Conservation (phyloP, 1,284 basidiomycete species). For the Vanrija sp. region DNA sequence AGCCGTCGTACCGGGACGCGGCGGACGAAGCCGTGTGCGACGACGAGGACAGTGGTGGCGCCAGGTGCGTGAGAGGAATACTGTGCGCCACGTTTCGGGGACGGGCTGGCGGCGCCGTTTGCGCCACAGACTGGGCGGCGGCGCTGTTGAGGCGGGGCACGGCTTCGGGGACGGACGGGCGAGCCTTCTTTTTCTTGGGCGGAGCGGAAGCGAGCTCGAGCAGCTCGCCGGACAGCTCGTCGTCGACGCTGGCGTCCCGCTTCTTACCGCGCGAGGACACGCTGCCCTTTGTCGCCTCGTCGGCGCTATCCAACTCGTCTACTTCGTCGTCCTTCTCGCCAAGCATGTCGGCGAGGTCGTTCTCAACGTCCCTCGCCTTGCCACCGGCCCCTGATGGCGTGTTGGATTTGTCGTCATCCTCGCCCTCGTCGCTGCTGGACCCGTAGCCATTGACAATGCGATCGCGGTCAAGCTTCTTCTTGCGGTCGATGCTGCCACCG, state of each 20-base stretch:
- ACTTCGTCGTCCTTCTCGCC: slow-evolving; percentile 27
- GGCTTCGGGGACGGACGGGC: slow-evolving; percentile 4
- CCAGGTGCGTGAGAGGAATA: background rate
- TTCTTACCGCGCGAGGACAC: slow-evolving; percentile 22
- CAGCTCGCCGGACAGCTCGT: slow-evolving; percentile 31
- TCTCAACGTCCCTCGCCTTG: slow-evolving; percentile 14
- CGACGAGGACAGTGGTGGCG: background rate
- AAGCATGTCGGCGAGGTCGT: slow-evolving; percentile 27
- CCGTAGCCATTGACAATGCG: slow-evolving; percentile 36
- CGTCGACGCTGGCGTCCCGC: slow-evolving; percentile 28
- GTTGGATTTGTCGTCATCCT: slow-evolving; percentile 8
- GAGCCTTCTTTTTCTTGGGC: slow-evolving; percentile 37
- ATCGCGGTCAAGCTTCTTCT: slow-evolving; percentile 26
- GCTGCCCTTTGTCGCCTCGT: slow-evolving; percentile 15
- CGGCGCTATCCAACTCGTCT: slow-evolving; percentile 32
- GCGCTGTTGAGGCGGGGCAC: background rate
- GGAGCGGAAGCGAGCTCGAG: slow-evolving; percentile 38
- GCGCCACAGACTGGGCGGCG: background rate
- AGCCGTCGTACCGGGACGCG: slow-evolving; percentile 24
- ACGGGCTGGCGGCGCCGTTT: too few relatives aligned
- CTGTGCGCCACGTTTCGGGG: background rate
- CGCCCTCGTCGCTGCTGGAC: slow-evolving; percentile 26
- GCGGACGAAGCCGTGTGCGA: background rate
- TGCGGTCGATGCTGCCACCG: slow-evolving; percentile 13
- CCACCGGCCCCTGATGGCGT: background rate